Evolutionary conservation across 768 basidiomycete species (phyloP).

Genomic region (Pleurotus eryngii): DNA sequence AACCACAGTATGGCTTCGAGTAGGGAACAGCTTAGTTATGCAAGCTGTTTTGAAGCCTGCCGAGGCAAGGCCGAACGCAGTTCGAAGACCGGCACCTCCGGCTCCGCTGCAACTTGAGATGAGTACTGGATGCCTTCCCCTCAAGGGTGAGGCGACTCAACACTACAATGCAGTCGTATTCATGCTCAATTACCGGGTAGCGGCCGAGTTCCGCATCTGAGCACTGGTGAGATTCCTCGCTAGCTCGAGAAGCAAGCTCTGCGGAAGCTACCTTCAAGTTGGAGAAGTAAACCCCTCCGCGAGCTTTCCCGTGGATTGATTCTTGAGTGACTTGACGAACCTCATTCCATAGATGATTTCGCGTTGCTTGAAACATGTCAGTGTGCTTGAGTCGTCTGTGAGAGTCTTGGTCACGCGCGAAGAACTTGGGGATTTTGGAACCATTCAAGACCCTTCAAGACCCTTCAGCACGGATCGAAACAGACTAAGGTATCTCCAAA

Average conservation of each 20-base stretch:
- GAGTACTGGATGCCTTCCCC: background rate
- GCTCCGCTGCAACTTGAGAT: conserved; percentile 62
- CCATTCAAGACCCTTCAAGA: too few species aligned
- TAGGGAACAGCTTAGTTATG: conserved; percentile 98
- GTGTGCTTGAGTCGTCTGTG: too few species aligned
- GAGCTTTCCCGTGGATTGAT: too few species aligned
- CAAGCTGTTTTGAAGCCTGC: conserved; percentile 98
- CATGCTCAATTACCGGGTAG: conserved; percentile 98
- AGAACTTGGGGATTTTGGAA: too few species aligned
- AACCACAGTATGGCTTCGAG: conserved; percentile 96
- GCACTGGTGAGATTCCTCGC: conserved; percentile 6
- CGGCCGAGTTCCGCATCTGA: conserved; percentile 75
- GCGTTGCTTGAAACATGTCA: background rate
- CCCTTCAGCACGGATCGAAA: too few species aligned
- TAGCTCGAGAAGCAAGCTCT: too few species aligned
- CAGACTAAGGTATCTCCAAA: too few species aligned
- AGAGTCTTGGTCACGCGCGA: too few species aligned
- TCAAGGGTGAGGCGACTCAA: conserved; percentile 34
- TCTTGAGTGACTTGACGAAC: too few species aligned
- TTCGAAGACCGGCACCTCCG: conserved; percentile 95
- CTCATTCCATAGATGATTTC: background rate
- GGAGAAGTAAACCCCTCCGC: too few species aligned
- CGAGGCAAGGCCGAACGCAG: conserved; percentile 96
- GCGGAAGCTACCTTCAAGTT: too few species aligned
- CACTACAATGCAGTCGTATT: conserved; percentile 98